Evolutionary conservation across 2,329 filamentous ascomycete genomes (phyloP).

Genomic region (Piedraia hortae): DNA sequence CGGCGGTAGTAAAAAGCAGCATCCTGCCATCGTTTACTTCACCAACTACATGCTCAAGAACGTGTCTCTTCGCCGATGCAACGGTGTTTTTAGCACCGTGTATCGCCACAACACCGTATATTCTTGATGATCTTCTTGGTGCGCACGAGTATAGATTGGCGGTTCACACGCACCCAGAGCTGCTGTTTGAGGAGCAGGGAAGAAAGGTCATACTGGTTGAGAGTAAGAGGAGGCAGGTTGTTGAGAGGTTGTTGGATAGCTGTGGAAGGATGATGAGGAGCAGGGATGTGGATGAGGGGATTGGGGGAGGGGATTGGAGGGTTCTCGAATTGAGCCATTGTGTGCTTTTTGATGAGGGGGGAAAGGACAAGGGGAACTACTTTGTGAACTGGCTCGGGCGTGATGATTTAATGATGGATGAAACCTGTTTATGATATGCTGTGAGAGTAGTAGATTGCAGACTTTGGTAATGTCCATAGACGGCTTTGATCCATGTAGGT

Average conservation of each 20-base stretch:
- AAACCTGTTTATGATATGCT: no score
- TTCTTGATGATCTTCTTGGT: conserved; percentile 8
- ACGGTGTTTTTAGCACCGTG: conserved; percentile 9
- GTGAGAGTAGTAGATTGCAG: no score
- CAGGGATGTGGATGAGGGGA: conserved; percentile 7
- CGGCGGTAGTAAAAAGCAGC: conserved; percentile 1
- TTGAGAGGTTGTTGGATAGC: conserved; percentile 3
- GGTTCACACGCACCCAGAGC: conserved; percentile 8
- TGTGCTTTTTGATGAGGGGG: no score
- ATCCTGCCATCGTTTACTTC: not conserved
- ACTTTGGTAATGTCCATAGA: no score
- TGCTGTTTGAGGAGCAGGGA: conserved; percentile 9
- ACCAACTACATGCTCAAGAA: conserved; percentile 1
- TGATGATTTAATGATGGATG: no score
- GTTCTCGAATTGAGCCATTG: conserved; percentile 8
- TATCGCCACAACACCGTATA: conserved; percentile 8
- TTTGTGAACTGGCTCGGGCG: no score
- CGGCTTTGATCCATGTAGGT: no score
- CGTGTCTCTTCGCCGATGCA: conserved; percentile 6
- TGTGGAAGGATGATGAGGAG: conserved; percentile 6
- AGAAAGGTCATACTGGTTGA: conserved; percentile 12
- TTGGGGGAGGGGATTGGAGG: conserved; percentile 12
- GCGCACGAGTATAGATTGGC: conserved; percentile 5
- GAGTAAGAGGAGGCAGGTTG: conserved; percentile 4
- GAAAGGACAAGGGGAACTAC: no score